Conservation (phyloP, 306 rosid genomes). For the Casuarina equisetifolia region DNA sequence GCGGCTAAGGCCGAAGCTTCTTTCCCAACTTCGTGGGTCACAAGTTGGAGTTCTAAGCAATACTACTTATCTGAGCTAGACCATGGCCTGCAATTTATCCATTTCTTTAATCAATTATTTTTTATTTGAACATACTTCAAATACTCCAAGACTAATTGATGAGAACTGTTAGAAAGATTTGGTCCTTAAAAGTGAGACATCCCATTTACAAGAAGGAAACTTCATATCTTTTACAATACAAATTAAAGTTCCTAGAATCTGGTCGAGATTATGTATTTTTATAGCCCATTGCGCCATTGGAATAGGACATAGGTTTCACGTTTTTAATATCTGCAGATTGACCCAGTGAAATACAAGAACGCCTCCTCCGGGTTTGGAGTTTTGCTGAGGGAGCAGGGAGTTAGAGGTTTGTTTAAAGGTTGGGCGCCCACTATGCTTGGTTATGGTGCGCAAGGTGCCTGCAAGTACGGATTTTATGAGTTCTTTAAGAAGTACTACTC, state of each 20-base stretch:
- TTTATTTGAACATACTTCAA: too few species aligned
- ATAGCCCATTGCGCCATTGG: background rate
- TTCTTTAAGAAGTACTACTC: conserved; percentile 86
- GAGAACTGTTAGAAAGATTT: too few species aligned
- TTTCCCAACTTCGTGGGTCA: background rate
- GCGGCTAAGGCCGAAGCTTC: background rate
- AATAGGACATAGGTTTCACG: background rate
- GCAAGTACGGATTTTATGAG: conserved; percentile 77
- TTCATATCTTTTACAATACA: too few species aligned
- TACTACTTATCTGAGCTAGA: background rate
- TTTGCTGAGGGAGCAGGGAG: conserved; percentile 69
- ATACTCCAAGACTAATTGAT: too few species aligned
- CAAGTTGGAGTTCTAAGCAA: background rate
- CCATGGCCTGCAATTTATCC: too few species aligned
- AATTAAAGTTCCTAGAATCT: background rate
- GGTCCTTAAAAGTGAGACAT: too few species aligned
- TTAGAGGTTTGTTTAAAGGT: conserved; percentile 65
- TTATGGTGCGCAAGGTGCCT: conserved; percentile 84
- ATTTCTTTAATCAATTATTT: too few species aligned
- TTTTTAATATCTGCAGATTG: conserved; percentile 40
- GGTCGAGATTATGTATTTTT: background rate
- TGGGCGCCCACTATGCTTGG: conserved; percentile 88
- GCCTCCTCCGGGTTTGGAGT: conserved; percentile 69
- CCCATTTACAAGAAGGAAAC: too few species aligned
- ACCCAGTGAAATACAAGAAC: conserved; percentile 71